Conservation (phyloP, 805 yeast species). For the Spathaspora boniae region DNA sequence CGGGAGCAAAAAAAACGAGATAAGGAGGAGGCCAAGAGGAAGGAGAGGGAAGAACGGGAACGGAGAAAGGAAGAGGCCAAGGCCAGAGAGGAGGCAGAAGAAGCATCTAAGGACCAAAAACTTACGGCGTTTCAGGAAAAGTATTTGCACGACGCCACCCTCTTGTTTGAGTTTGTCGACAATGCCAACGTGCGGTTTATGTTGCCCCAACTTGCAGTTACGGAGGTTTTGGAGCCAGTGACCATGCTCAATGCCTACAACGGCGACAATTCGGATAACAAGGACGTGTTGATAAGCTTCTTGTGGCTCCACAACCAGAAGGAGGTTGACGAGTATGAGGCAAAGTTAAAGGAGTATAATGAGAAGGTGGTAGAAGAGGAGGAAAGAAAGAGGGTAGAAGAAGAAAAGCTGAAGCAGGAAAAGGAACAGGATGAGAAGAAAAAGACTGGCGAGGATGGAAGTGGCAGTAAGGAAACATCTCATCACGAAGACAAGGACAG, state of each 20-base stretch:
- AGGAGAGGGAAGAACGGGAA: conserved; percentile 14
- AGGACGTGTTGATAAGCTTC: conserved; percentile 47
- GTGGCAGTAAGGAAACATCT: conserved; percentile 10
- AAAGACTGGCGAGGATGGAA: conserved; percentile 12
- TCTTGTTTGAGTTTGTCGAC: conserved; percentile 84
- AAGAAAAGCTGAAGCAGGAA: conserved; percentile 21
- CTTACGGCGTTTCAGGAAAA: conserved; percentile 76
- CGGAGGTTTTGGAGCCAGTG: conserved; percentile 48
- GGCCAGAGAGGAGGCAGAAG: conserved; percentile 16
- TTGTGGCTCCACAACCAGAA: conserved; percentile 48
- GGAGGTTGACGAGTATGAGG: conserved; percentile 47
- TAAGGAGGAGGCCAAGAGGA: conserved; percentile 15
- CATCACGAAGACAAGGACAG: not conserved
- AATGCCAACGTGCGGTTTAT: conserved; percentile 69
- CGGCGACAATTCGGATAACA: conserved; percentile 15
- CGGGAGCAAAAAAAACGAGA: conserved; percentile 1
- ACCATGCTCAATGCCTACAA: conserved; percentile 22
- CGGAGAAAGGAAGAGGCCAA: conserved; percentile 20
- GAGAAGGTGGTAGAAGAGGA: conserved; percentile 23
- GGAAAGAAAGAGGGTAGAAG: conserved; percentile 23
- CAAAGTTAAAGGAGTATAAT: conserved; percentile 27
- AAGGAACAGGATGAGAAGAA: conserved; percentile 12
- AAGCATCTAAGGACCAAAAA: conserved; percentile 47
- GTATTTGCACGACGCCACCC: conserved; percentile 62
- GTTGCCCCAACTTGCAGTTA: conserved; percentile 72